Percentiles rank a stretch among this genome's conserved stretches.
Evolutionary conservation across 2,329 filamentous ascomycete genomes (phyloP).

Genomic region (Venturia pyrina): DNA sequence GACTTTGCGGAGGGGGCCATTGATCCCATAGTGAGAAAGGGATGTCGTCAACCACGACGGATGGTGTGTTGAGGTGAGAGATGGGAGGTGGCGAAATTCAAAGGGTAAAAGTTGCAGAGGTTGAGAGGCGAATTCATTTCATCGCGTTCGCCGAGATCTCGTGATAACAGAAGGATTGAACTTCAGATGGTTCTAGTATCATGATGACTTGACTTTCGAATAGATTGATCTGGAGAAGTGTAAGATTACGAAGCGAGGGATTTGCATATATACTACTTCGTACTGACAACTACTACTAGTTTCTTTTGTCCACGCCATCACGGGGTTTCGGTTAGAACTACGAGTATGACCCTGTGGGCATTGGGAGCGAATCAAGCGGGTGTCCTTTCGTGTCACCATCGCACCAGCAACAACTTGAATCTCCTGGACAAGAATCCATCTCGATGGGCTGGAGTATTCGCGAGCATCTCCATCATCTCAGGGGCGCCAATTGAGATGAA

Average conservation of each 20-base stretch:
- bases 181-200: not conserved
- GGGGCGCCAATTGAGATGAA: not conserved
- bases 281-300: not conserved
- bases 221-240: not conserved
- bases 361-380: too few relatives aligned
- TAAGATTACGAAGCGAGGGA: not conserved
- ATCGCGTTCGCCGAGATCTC: not conserved
- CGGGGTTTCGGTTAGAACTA: not conserved
- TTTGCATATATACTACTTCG: not conserved
- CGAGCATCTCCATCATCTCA: not conserved
- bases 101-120: not conserved
- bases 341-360: too few relatives aligned
- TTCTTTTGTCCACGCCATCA: not conserved
- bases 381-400: too few relatives aligned
- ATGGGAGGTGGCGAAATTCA: not conserved
- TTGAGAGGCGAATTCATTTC: not conserved
- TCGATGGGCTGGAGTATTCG: not conserved
- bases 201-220: not conserved
- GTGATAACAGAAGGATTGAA: not conserved
- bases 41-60: too few relatives aligned
- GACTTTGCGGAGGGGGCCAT: not conserved
- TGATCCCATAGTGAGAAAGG: not conserved
- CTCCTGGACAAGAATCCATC: too few relatives aligned
- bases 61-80: not conserved
- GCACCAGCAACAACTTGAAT: too few relatives aligned